These are phyloP conservation scores for Lactarius sanguifluus DNA, from an alignment of 768 basidiomycete species.

Conservation along the genomic window DNA sequence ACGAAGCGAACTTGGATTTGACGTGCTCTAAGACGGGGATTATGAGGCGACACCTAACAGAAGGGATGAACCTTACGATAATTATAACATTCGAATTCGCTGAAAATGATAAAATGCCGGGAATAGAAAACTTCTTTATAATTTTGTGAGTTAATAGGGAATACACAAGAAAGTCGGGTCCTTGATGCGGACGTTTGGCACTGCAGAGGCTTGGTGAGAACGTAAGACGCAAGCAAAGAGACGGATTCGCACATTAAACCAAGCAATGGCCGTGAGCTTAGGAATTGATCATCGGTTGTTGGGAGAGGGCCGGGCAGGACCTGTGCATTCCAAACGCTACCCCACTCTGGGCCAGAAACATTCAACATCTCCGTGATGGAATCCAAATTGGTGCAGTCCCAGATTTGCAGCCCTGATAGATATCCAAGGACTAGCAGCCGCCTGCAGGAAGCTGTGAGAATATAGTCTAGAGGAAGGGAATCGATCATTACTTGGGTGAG, in stretches of 20 bases:
- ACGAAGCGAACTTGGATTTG: constrained; percentile 52
- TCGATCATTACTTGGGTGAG: constrained; percentile 26
- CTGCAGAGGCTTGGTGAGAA: constrained; percentile 21
- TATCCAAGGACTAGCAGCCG: constrained; percentile 57
- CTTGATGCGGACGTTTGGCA: constrained; percentile 28
- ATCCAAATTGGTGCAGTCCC: constrained; percentile 58
- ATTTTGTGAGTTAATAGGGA: constrained; percentile 50
- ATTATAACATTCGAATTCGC: constrained; percentile 52
- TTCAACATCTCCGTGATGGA: constrained; percentile 55
- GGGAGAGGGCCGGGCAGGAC: constrained; percentile 41
- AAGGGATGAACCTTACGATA: constrained; percentile 46
- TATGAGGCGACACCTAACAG: constrained; percentile 9
- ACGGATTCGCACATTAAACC: constrained; percentile 37
- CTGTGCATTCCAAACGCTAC: constrained; percentile 40
- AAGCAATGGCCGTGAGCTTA: constrained; percentile 38
- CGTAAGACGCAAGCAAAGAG: constrained; percentile 10
- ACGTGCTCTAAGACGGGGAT: constrained; percentile 49
- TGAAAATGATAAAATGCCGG: constrained; percentile 45
- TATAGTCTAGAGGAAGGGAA: constrained; percentile 2
- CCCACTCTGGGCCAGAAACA: constrained; percentile 41
- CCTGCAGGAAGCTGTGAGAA: constrained; percentile 32
- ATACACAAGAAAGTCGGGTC: constrained; percentile 42
- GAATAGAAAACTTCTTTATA: constrained; percentile 48
- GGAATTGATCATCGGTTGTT: constrained; percentile 35
- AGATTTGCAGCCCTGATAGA: constrained; percentile 52